These are phyloP conservation scores for Metschnikowia baotianmanensis DNA, from an alignment of 805 yeast genomes.

Conservation along the genomic window DNA sequence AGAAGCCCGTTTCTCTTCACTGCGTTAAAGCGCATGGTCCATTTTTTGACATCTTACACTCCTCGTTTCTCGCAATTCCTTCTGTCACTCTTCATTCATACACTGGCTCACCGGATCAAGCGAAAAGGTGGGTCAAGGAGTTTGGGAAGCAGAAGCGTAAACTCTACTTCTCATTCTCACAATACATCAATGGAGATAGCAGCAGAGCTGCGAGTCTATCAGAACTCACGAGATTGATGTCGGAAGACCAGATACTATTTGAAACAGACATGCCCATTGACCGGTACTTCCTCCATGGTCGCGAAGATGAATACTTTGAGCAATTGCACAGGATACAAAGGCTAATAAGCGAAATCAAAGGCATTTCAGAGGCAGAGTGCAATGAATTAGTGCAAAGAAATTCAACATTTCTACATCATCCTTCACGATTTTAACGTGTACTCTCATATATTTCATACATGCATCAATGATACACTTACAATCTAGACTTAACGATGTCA, in stretches of 20 bases:
- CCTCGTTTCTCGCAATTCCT: conserved; percentile 24
- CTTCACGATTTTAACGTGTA: conserved; percentile 1
- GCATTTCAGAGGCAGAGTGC: conserved; percentile 1
- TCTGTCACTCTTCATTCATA: conserved; percentile 76
- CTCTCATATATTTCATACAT: conserved; percentile 4
- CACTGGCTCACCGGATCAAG: conserved; percentile 77
- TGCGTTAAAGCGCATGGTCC: conserved; percentile 79
- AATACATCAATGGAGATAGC: conserved; percentile 44
- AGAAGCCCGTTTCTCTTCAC: conserved; percentile 69
- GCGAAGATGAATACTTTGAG: conserved; percentile 6
- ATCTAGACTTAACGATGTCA: conserved; percentile 91
- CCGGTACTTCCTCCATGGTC: conserved; percentile 11
- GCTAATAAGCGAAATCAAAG: conserved; percentile 3
- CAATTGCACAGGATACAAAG: conserved; percentile 7
- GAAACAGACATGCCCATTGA: conserved; percentile 41
- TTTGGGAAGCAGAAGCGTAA: conserved; percentile 24
- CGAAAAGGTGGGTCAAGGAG: conserved; percentile 44
- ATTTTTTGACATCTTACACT: conserved; percentile 40
- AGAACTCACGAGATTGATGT: conserved; percentile 19
- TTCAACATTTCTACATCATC: conserved; percentile 4
- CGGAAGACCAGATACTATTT: conserved; percentile 26
- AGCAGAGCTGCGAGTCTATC: conserved; percentile 24
- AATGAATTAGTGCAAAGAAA: conserved; percentile 1
- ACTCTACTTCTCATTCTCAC: conserved; percentile 54
- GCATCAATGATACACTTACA: conserved; percentile 36